Evolutionary conservation across 148 eudicot species (phyloP), one percentile per base, ranked within the genome.

Genomic region (Oxyria digyna): DNA sequence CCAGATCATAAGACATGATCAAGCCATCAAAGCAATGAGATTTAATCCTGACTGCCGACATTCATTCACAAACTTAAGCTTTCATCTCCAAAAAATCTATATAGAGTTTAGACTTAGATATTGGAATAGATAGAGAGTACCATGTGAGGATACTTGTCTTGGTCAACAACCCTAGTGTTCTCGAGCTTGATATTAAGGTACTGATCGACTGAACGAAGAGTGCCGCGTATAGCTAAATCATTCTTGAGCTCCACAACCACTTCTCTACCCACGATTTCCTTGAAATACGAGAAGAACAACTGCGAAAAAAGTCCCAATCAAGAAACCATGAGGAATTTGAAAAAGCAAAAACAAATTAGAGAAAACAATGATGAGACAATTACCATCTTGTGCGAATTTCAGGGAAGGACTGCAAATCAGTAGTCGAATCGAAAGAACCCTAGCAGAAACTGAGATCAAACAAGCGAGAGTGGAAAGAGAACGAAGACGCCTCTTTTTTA

Each of bases 111-210:
- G 5, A 33, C 2, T 33, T 33, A 2, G 37, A 33, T 33, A 33
- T 33, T 33, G n/a, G 3, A 2, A 63, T 42, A 71, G 14, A 27
- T 10, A 7, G 63, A 72, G 54, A 49, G 42, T 85, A 92, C 97
- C 97, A 92, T 92, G 74, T 92, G 97, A 55, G 97, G 97, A 71
- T 87, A 92, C 82, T 92, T 92, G 81, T 92, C 97, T 74, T 92
- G 96, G 80, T 92, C 98, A 68, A 89, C 98, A 78, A 92, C 98
- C 85, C 89, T 80, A 31, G 98, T 92, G 73, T 92, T 92, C 78
- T 92, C 98, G 18, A 92, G 91, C 87, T 92, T 92, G 67, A 92
- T 89, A 74, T 92, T 92, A 78, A 92, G 94, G 72, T 92, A 89
- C 71, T 92, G 98, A 85, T 92, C 98, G 57, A 92, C 98, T 3